Evolutionary conservation across 306 rosid species (phyloP).

Genomic region (Gleditsia sinensis): DNA sequence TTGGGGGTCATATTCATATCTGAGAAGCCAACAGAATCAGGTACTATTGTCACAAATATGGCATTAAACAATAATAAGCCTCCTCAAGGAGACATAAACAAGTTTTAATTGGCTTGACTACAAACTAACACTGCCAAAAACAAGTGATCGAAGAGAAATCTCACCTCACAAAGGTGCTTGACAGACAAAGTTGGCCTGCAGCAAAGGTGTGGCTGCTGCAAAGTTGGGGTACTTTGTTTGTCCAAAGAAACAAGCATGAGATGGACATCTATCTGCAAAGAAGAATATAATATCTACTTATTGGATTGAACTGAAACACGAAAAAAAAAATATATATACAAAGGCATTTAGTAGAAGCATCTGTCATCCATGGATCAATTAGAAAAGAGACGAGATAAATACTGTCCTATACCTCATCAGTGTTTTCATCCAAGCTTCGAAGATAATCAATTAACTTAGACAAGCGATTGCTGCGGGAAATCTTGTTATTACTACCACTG

Average conservation of each 20-base stretch:
- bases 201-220: slow-evolving; percentile 75
- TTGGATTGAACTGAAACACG: slow-evolving; percentile 29
- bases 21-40: neutral
- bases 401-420: slow-evolving; percentile 58
- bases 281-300: slow-evolving; percentile 20
- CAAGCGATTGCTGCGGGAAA: slow-evolving; percentile 63
- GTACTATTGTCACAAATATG: neutral
- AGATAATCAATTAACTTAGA: slow-evolving; percentile 76
- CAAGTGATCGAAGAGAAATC: slow-evolving; percentile 36
- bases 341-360: slow-evolving; percentile 27
- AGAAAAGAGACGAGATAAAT: neutral
- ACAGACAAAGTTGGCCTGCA: slow-evolving; percentile 79
- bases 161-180: slow-evolving; percentile 68
- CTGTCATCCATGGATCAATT: neutral
- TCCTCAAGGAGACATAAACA: slow-evolving; percentile 5
- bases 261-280: slow-evolving; percentile 71
- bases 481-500: slow-evolving; percentile 63
- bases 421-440: slow-evolving; percentile 61
- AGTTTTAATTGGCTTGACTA: neutral
- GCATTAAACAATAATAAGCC: neutral
- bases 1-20: too few relatives aligned
- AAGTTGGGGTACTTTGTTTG: slow-evolving; percentile 53
- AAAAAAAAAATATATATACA: slow-evolving; percentile 7
- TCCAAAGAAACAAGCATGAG: slow-evolving; percentile 73
- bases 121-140: slow-evolving; percentile 12